Evolutionary conservation across 306 rosid genomes (phyloP), one percentile per base, ranked within the genome.

Genomic region (Begonia loranthoides): DNA sequence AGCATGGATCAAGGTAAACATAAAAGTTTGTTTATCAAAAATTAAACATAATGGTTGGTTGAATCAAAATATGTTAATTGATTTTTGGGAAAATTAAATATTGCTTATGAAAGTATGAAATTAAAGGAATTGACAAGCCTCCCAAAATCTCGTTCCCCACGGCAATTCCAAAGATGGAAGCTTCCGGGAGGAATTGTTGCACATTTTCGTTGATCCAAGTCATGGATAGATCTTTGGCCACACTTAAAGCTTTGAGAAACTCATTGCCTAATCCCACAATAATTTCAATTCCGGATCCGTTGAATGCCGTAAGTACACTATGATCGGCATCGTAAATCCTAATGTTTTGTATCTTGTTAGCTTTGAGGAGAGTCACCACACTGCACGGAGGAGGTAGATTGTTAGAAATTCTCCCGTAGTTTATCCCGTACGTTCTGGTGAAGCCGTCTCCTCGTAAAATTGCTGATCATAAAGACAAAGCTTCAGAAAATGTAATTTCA

Each of bases 141-240:
- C 99, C 99, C 38, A 90, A 67, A 28, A 90, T 72, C 65, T 90
- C 99, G 63, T 90, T 90, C 21, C 95, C 99, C 0, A 90, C 69
- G 0, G 95, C 82, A 22, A 90, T 90, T 40, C 99, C 99, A 0
- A 73, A 41, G 9, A 90, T 86, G 41, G 40, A 68, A 5, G 95
- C 86, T 2, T 78, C 94, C 0, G 99, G 99, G 13, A 82, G 67
- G 69, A 21, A 80, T 10, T 79, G 94, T 59, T 86, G 62, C 1
- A 90, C 88, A 24, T 90, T 90, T 21, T 70, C 82, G 67, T 90
- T 90, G 52, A 90, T 70, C 99, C 99, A 90, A 52, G 43, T 50
- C 76, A 76, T 83, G 55, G 99, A 95, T 0, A 86, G 80, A 38
- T 86, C 99, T 72, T 90, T 95, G 0, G 40, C 90, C 0, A 73